A percentile compares a stretch with the other conserved stretches of the same genome.
These are phyloP conservation scores for Mortierella sp. DNA, from an alignment of 371 early-diverging fungal genomes.

Conservation along the genomic window DNA sequence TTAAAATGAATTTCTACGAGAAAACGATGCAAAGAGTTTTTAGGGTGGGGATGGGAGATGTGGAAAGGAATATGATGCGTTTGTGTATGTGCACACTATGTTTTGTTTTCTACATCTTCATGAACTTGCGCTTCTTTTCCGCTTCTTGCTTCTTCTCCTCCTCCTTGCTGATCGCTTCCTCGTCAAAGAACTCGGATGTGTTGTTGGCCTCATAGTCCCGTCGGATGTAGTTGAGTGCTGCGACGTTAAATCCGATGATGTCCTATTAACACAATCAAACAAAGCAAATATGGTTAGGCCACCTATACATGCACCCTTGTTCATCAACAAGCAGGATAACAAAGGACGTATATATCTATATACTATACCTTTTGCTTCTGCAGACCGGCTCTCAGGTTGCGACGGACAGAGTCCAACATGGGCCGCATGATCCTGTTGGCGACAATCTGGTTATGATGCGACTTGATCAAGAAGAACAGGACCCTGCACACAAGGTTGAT, in stretches of 20 bases:
- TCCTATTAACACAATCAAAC: slow-evolving; percentile 51
- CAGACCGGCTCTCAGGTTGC: slow-evolving; percentile 70
- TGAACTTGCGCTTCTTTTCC: slow-evolving; percentile 83
- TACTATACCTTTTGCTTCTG: slow-evolving; percentile 70
- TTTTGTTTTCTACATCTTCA: slow-evolving; percentile 52
- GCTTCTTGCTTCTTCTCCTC: slow-evolving; percentile 61
- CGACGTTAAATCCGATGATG: slow-evolving; percentile 82
- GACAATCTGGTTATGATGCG: slow-evolving; percentile 87
- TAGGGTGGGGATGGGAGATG: no score
- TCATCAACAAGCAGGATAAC: no score
- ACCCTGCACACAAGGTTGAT: slow-evolving; percentile 81
- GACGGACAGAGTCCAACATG: slow-evolving; percentile 80
- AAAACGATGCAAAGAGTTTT: neutral
- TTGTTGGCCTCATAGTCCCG: slow-evolving; percentile 79
- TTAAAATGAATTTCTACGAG: no score
- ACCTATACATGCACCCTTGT: no score
- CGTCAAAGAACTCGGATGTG: slow-evolving; percentile 81
- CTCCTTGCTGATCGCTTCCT: slow-evolving; percentile 58
- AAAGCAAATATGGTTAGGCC: neutral
- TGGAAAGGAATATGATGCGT: neutral
- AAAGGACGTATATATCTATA: no score
- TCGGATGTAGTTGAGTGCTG: slow-evolving; percentile 75
- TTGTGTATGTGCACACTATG: no score
- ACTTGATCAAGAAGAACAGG: slow-evolving; percentile 81
- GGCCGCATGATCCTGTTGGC: slow-evolving; percentile 81